These are phyloP conservation scores for Hyaloscypha finlandica DNA, from an alignment of 495 filamentous ascomycete species.

Conservation along the genomic window DNA sequence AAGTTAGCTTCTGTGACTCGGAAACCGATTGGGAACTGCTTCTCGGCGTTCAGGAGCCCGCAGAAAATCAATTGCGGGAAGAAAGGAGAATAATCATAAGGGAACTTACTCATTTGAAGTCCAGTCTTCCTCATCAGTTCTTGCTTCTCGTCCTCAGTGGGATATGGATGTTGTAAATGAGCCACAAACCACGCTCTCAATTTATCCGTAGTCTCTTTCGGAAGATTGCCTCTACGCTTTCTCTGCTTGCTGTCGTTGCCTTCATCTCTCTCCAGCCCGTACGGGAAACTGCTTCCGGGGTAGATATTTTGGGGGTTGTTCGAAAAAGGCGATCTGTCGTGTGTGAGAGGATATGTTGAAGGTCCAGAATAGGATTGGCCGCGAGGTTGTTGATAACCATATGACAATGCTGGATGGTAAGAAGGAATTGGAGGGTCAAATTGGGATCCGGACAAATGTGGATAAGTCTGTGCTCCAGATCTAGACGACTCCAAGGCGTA, in stretches of 20 bases:
- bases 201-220: conserved; percentile 81
- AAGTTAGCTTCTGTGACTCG: conserved; percentile 3
- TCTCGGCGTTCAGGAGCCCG: neutral
- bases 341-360: conserved; percentile 19
- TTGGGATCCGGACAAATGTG: conserved; percentile 20
- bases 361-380: conserved; percentile 42
- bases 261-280: conserved; percentile 29
- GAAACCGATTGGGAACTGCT: neutral
- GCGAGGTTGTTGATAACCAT: conserved; percentile 40
- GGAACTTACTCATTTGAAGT: conserved; percentile 76
- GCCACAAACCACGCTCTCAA: conserved; percentile 78
- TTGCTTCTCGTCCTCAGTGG: conserved; percentile 89
- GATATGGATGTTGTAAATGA: conserved; percentile 82
- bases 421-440: conserved; percentile 21
- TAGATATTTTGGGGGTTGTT: conserved; percentile 35
- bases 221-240: conserved; percentile 73
- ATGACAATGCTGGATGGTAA: conserved; percentile 20
- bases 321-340: conserved; percentile 41
- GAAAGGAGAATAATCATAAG: neutral
- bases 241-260: conserved; percentile 58
- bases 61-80: too few species aligned
- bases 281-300: conserved; percentile 33
- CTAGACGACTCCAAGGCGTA: conserved; percentile 31
- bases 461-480: conserved; percentile 28
- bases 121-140: conserved; percentile 74